Base-by-base conservation (phyloP, 257 asterid species). In the Perilla frutescens region DNA sequence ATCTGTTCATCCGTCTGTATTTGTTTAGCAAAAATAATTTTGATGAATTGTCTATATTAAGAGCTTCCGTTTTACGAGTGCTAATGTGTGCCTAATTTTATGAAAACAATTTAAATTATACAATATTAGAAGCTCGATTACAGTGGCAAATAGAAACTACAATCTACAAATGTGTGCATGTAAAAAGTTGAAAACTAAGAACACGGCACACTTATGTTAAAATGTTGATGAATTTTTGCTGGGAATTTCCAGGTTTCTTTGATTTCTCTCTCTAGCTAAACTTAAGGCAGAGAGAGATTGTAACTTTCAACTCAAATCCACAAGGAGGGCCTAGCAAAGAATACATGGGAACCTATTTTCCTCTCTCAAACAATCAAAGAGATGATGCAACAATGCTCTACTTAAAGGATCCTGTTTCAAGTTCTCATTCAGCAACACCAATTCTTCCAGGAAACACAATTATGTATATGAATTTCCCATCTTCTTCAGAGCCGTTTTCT, bases 391-490 rank as follows among this genome's bases (percentile, higher is more conserved):
- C 88, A 40, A 73, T 87, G 82, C 83, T 84, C 75, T 84, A 91
- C 71, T 72, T 76, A 15, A 83, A 90, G 85, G 89, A 85, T 68
- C 76, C 79, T 76, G 79, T 82, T 73, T 77, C 92, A 9, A 29
- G 56, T 70, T 80, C 92, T 60, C 85, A 82, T 75, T 78, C 95
- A 10, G 87, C 88, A 74, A 73, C 87, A 9, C 81, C 84, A 5
- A 60, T 81, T 75, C 81, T 81, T 40, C 81, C 69, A 7, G 77
- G 81, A 20, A 86, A 83, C 79, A 80, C 81, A 60, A 85, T 82
- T 69, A 78, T 82, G 89, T 87, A 85, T 49, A 85, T 86, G 91
- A 86, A 85, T 32, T 88, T 85, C 82, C 65, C 90, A 5, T 80
- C 97, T 31, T 71, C 92, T 2, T 86, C 93, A 0, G 86, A 83